Evolutionary conservation across 1,284 basidiomycete species (phyloP).

Genomic region (Volvariella volvacea): DNA sequence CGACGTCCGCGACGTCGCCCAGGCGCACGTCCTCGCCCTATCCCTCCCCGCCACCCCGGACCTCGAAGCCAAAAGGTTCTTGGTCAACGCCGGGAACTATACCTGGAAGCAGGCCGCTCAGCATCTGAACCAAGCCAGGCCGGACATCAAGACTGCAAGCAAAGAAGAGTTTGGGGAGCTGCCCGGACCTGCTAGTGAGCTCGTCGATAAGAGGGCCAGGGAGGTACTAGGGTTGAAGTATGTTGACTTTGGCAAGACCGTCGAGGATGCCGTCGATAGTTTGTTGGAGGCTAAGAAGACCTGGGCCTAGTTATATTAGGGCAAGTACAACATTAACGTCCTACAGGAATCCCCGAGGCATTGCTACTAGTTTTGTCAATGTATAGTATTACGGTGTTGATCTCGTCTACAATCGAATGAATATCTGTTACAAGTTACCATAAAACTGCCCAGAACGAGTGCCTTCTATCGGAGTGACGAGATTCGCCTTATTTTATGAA

Average conservation of each 20-base stretch:
- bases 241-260: constrained; percentile 20
- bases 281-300: constrained; percentile 22
- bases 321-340: too few relatives aligned
- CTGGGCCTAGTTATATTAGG: constrained; percentile 13
- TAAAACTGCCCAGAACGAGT: too few relatives aligned
- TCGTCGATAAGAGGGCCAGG: constrained; percentile 21
- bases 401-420: too few relatives aligned
- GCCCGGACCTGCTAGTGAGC: constrained; percentile 17
- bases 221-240: constrained; percentile 22
- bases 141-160: constrained; percentile 18
- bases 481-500: too few relatives aligned
- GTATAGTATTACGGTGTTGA: too few relatives aligned
- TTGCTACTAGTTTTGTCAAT: too few relatives aligned
- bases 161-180: constrained; percentile 15
- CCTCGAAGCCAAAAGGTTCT: constrained; percentile 22
- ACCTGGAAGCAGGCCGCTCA: constrained; percentile 24
- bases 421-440: too few relatives aligned
- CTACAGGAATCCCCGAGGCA: too few relatives aligned
- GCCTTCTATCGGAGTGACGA: too few relatives aligned
- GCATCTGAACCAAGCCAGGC: constrained; percentile 19
- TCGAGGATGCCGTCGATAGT: constrained; percentile 22
- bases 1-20: constrained; percentile 32
- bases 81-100: constrained; percentile 21
- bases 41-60: constrained; percentile 13
- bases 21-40: constrained; percentile 27